Conservation (phyloP, 2,329 filamentous ascomycete genomes). For the Graphilbum sp. region DNA sequence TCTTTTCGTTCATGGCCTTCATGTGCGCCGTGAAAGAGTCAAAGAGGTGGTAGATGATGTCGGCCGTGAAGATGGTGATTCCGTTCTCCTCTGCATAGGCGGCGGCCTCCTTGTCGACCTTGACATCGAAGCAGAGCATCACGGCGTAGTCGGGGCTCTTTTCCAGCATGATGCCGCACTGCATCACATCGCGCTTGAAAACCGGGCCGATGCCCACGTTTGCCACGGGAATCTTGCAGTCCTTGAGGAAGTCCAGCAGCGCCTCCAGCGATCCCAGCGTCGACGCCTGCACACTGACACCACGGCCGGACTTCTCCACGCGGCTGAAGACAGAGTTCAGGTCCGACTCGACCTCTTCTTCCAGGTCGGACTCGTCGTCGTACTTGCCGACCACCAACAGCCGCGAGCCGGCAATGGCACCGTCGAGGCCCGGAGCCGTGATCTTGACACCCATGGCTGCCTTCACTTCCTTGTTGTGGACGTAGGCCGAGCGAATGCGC, state of each 20-base stretch:
- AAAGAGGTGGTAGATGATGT: conserved; percentile 98
- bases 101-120: conserved; percentile 92
- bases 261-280: conserved; percentile 95
- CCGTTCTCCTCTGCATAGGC: conserved; percentile 84
- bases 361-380: conserved; percentile 91
- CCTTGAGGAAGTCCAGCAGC: conserved; percentile 85
- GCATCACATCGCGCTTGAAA: conserved; percentile 95
- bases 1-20: conserved; percentile 69
- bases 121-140: conserved; percentile 99
- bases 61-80: conserved; percentile 94
- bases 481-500: conserved; percentile 87
- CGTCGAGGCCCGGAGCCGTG: conserved; percentile 84
- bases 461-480: conserved; percentile 99
- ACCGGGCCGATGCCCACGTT: conserved; percentile 96
- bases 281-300: conserved; percentile 93
- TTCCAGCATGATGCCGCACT: conserved; percentile 88
- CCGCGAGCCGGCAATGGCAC: conserved; percentile 89
- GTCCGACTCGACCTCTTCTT: conserved; percentile 93
- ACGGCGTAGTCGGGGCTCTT: conserved; percentile 92
- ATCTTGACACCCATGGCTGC: conserved; percentile 98
- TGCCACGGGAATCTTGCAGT: conserved; percentile 91
- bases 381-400: conserved; percentile 86
- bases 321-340: conserved; percentile 79
- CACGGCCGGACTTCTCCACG: conserved; percentile 80
- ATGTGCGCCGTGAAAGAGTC: conserved; percentile 95